phyloP scores from a whole-genome alignment of 345 rosid species.

The Crucihimalaya himalaica region DNA sequence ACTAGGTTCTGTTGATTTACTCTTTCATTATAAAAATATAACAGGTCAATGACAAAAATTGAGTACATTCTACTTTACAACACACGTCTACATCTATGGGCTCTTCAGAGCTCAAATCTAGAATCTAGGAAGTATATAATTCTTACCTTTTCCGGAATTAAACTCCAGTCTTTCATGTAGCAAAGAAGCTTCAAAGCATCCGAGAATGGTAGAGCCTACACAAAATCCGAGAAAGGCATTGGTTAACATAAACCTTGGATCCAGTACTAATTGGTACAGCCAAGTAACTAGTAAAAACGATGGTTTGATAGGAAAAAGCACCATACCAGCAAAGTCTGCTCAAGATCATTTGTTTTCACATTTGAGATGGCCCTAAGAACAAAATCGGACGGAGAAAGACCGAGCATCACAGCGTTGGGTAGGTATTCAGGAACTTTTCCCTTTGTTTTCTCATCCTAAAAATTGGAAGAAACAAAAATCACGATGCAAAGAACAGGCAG shows the following conservation, averaged over 20 bases:
- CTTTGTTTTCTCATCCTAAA: conserved; percentile 72
- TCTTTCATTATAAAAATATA: not conserved
- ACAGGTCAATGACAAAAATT: not conserved
- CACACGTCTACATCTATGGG: not conserved
- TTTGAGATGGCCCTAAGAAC: conserved; percentile 72
- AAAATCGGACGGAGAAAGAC: conserved; percentile 76
- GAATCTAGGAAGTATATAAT: not conserved
- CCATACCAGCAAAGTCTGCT: conserved; percentile 86
- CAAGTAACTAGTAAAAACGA: not conserved
- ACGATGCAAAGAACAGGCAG: conserved; percentile 12
- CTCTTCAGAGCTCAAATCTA: not conserved
- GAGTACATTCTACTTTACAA: not conserved
- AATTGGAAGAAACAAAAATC: conserved; percentile 7
- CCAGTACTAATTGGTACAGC: not conserved
- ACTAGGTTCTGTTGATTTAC: not conserved
- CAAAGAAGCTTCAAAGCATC: conserved; percentile 84
- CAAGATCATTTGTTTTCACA: conserved; percentile 81
- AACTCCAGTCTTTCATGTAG: conserved; percentile 73
- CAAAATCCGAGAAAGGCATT: not conserved
- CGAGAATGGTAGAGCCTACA: conserved; percentile 88
- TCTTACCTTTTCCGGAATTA: conserved; percentile 85
- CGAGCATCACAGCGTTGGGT: conserved; percentile 69
- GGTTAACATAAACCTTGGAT: not conserved
- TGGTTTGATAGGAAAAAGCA: not conserved
- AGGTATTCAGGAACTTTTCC: conserved; percentile 59